phyloP scores from a whole-genome alignment of 345 rosid genomes.

The Barbarea vulgaris region DNA sequence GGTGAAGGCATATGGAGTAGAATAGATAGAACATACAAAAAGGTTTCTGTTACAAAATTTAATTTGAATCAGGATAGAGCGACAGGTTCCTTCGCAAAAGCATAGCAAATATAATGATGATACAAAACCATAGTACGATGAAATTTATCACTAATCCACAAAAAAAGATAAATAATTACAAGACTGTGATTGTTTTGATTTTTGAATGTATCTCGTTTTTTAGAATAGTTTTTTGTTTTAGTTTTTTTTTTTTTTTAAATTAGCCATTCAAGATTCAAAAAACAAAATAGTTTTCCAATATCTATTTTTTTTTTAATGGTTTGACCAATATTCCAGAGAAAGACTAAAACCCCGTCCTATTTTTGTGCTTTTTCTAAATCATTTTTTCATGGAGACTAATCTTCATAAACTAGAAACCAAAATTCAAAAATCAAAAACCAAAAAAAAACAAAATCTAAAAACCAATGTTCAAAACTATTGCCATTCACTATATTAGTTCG shows the following conservation, averaged over 20 bases:
- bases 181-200: too few relatives aligned
- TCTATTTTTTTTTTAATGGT: background rate
- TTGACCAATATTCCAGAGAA: background rate
- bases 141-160: too few relatives aligned
- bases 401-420: background rate
- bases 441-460: background rate
- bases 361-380: background rate
- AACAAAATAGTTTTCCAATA: too few relatives aligned
- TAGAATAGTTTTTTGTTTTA: too few relatives aligned
- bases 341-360: background rate
- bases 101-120: background rate
- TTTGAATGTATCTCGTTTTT: too few relatives aligned
- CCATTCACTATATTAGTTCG: background rate
- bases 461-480: background rate
- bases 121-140: too few relatives aligned
- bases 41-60: too few relatives aligned
- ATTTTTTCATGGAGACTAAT: background rate
- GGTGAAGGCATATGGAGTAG: background rate
- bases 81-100: too few relatives aligned
- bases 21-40: background rate
- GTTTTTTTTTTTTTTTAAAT: too few relatives aligned
- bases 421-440: background rate
- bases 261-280: background rate
- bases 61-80: too few relatives aligned
- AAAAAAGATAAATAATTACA: background rate